Base-by-base conservation (phyloP, 116 monocot genomes). In the Phalaenopsis hybrid region DNA sequence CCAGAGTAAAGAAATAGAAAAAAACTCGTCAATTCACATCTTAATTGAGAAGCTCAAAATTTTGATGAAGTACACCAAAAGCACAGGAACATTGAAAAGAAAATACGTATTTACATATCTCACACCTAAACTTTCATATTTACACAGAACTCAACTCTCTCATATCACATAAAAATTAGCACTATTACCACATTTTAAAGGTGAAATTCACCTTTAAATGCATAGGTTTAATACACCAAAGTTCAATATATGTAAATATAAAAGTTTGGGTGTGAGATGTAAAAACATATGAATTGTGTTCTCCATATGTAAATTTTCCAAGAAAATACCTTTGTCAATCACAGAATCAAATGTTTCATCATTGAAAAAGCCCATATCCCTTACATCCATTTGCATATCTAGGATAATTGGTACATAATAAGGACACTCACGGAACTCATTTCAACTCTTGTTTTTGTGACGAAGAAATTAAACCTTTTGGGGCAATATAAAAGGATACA, bases 381-480 rank as follows among this genome's bases (percentile, higher is more conserved):
- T 91, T 72, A 88, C 94, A 89, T 96, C 94, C 96, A 96, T 96
- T 88, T 91, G 88, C 92, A 92, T 88, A 82, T 96, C 96, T 94
- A 79, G 21, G 74, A 58, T 81, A 83, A 48, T 31, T 31, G 31
- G 31, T 25, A 77, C 5, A 2, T 44, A 10, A 67, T 84, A 89
- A 90, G 84, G 85, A 45, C 41, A 83, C 18, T 79, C 81, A 83
- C 80, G 33, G 28, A 31, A 77, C 49, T 28, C 0, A 18, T 15
- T 77, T 3, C 72, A 21, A 37, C 7, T 21, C 65, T 72, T 72
- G 34, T 4, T 28, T 31, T 34, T 33, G 25, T 9, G 4, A 59
- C 18, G 57, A 57, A 81, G 13, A 74, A 23, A 65, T 25, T 23
- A 81, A 8, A 8, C 25, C 23, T 81, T 52, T 52, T 52, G 52